Evolutionary conservation across 2,329 filamentous ascomycete genomes (phyloP).

Genomic region (Aspergillus glaucus): DNA sequence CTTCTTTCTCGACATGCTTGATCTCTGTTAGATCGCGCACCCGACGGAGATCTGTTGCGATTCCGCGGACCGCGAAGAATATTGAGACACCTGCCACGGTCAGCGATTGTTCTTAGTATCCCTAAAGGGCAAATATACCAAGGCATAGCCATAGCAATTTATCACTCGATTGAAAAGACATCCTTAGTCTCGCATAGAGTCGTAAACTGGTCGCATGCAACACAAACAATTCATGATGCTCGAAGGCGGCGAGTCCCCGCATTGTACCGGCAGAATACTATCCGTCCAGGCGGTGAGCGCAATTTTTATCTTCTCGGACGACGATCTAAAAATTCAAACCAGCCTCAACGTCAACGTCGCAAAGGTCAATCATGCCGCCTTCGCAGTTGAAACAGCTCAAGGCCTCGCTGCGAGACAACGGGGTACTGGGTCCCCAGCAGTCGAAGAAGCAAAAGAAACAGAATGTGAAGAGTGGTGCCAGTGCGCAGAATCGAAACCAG

Average conservation of each 20-base stretch:
- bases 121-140: conserved; percentile 16
- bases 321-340: conserved; percentile 16
- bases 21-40: conserved; percentile 51
- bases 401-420: conserved; percentile 79
- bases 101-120: conserved; percentile 1
- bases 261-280: conserved; percentile 24
- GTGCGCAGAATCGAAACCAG: conserved; percentile 68
- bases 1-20: conserved; percentile 57
- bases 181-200: conserved; percentile 10
- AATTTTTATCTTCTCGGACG: conserved; percentile 19
- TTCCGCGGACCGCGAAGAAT: conserved; percentile 48
- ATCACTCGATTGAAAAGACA: conserved; percentile 32
- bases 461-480: conserved; percentile 59
- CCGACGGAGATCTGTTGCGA: conserved; percentile 48
- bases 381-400: conserved; percentile 97
- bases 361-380: conserved; percentile 63
- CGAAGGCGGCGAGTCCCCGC: conserved; percentile 9
- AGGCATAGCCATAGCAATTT: conserved; percentile 35
- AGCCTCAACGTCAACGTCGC: conserved; percentile 15
- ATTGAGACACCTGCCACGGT: conserved; percentile 29
- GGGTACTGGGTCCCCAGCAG: conserved; percentile 82
- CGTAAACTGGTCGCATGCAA: not conserved
- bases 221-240: not conserved
- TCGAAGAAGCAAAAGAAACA: conserved; percentile 91
- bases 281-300: conserved; percentile 27